These are phyloP conservation scores for Prunus salicina DNA, from an alignment of 306 rosid genomes.

Conservation along the genomic window DNA sequence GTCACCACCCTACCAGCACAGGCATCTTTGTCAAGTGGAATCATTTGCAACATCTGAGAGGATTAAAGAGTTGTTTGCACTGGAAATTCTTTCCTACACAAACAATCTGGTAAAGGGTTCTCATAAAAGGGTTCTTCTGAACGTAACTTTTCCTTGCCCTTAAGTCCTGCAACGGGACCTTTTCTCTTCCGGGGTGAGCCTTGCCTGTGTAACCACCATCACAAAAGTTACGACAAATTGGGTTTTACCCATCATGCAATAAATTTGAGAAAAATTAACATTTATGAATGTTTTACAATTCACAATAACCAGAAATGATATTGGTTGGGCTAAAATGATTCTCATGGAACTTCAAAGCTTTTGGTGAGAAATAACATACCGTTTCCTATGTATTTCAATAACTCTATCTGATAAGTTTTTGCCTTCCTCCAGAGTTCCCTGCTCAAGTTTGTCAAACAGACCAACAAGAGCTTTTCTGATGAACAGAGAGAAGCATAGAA, in stretches of 20 bases:
- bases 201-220: slow-evolving; percentile 46
- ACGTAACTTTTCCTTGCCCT: slow-evolving; percentile 80
- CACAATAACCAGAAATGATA: background rate
- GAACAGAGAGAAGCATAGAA: slow-evolving; percentile 12
- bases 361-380: slow-evolving; percentile 40
- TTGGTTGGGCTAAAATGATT: background rate
- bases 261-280: background rate
- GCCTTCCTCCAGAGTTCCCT: slow-evolving; percentile 61
- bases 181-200: slow-evolving; percentile 83
- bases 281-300: background rate
- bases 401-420: slow-evolving; percentile 48
- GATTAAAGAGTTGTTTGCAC: slow-evolving; percentile 26
- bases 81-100: slow-evolving; percentile 51
- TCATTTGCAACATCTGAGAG: slow-evolving; percentile 13
- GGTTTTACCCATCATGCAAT: background rate
- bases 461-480: slow-evolving; percentile 92
- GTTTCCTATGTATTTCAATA: slow-evolving; percentile 57
- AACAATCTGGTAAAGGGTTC: slow-evolving; percentile 87
- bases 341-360: background rate
- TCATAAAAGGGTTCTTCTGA: slow-evolving; percentile 89
- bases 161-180: slow-evolving; percentile 87
- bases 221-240: background rate
- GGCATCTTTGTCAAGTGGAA: slow-evolving; percentile 7
- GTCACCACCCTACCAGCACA: slow-evolving; percentile 4
- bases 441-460: slow-evolving; percentile 68